phyloP scores from a whole-genome alignment of 2,329 filamentous ascomycete species.

The Xylaria sp. region DNA sequence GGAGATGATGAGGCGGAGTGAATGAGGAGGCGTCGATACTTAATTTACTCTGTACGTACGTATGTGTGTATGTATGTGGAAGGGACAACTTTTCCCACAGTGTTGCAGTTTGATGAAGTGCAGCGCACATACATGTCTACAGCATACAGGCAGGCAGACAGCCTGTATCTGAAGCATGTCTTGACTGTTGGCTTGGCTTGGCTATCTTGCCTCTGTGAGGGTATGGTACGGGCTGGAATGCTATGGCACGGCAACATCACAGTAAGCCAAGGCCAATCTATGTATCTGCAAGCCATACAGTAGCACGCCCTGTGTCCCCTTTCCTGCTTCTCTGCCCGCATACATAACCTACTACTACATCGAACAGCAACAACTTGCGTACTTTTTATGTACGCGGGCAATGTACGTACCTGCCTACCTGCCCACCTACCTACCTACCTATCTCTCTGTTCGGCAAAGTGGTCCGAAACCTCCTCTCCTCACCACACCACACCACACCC shows the following conservation, averaged over 20 bases:
- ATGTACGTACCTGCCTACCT: not conserved
- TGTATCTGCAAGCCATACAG: constrained; percentile 8
- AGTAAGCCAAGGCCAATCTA: constrained; percentile 20
- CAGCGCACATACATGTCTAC: constrained; percentile 6
- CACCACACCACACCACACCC: no score
- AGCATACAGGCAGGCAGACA: not conserved
- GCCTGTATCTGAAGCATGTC: not conserved
- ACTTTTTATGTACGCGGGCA: no score
- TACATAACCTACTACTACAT: no score
- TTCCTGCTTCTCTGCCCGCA: no score
- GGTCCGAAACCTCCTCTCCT: no score
- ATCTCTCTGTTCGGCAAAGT: no score
- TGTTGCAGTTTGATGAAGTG: constrained; percentile 11
- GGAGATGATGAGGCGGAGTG: not conserved
- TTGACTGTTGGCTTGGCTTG: not conserved
- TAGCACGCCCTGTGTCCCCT: not conserved
- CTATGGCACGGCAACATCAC: not conserved
- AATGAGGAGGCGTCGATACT: not conserved
- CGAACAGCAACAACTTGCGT: no score
- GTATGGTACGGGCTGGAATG: not conserved
- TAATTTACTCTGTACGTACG: not conserved
- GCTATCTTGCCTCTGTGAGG: not conserved
- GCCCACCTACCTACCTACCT: no score
- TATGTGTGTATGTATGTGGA: no score
- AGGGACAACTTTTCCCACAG: no score